A percentile compares a stretch with the other conserved stretches of the same genome.
Conservation (phyloP, 2,329 filamentous ascomycete genomes). For the Diaporthe vexans region DNA sequence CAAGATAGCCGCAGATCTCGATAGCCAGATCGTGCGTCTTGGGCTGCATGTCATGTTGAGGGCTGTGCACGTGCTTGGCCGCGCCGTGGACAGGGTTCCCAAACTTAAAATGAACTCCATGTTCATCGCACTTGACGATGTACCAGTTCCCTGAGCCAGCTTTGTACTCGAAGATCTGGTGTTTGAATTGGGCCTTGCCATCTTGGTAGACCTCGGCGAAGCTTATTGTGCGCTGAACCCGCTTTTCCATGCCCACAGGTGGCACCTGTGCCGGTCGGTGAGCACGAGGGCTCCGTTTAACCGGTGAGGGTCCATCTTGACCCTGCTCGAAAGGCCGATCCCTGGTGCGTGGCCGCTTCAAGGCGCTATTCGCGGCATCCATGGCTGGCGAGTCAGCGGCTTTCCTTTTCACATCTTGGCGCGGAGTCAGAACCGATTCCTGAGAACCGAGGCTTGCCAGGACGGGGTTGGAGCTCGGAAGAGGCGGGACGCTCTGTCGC, state of each 20-base stretch:
- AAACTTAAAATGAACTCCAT: conserved; percentile 53
- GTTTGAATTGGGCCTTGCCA: conserved; percentile 51
- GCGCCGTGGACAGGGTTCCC: conserved; percentile 52
- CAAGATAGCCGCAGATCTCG: conserved; percentile 51
- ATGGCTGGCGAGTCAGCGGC: conserved; percentile 20
- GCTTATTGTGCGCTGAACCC: conserved; percentile 46
- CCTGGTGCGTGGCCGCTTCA: conserved; percentile 38
- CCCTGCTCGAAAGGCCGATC: conserved; percentile 13
- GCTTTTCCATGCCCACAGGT: background rate
- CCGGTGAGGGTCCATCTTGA: background rate
- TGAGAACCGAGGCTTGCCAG: conserved; percentile 6
- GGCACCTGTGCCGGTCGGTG: background rate
- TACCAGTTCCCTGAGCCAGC: conserved; percentile 49
- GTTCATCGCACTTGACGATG: conserved; percentile 57
- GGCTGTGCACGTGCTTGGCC: conserved; percentile 54
- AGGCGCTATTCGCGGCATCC: background rate
- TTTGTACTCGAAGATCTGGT: conserved; percentile 52
- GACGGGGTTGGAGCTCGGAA: background rate
- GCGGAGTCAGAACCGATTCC: background rate
- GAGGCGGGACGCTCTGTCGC: background rate
- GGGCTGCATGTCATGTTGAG: conserved; percentile 48
- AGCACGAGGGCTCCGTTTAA: conserved; percentile 15
- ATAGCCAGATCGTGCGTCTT: conserved; percentile 51
- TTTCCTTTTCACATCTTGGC: conserved; percentile 40
- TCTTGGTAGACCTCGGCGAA: conserved; percentile 54